Evolutionary conservation across 495 filamentous ascomycete genomes (phyloP).

Genomic region (Trichoderma orchidacearum): DNA sequence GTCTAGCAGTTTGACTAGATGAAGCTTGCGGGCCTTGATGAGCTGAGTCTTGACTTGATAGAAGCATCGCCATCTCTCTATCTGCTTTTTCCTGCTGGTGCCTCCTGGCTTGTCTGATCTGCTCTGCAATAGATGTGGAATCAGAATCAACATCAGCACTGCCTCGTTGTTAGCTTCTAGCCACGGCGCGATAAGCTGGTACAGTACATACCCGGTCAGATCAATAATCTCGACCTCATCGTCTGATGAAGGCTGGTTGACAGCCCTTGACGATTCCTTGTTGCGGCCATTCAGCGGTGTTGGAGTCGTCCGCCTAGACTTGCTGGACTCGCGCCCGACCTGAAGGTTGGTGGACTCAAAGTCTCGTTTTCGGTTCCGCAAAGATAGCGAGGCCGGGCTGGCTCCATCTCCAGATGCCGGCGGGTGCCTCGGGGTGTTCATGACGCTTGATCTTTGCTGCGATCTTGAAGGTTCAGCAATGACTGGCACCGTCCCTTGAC

Average conservation of each 20-base stretch:
- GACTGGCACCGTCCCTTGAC: neutral
- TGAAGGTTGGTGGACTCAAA: conserved; percentile 13
- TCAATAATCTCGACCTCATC: conserved; percentile 9
- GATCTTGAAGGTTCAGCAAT: neutral
- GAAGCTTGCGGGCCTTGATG: neutral
- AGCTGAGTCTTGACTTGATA: neutral
- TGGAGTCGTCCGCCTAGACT: conserved; percentile 18
- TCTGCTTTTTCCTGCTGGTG: neutral
- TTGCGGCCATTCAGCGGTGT: conserved; percentile 5
- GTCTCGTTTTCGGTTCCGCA: conserved; percentile 19
- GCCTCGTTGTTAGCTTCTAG: neutral
- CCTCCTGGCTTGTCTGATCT: neutral
- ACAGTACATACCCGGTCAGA: conserved; percentile 16
- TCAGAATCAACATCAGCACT: neutral
- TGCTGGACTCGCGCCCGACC: conserved; percentile 6
- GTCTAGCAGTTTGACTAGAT: neutral
- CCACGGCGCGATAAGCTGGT: neutral
- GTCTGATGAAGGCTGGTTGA: neutral
- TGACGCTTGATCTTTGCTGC: neutral
- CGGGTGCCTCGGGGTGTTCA: conserved; percentile 4
- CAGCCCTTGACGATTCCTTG: neutral
- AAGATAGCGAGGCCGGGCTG: neutral
- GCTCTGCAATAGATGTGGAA: neutral
- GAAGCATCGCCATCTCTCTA: neutral
- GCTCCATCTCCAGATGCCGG: neutral